Evolutionary conservation across 176 grass and related monocot genomes (phyloP), one percentile per base, ranked within the genome.

Genomic region (Phoenix dactylifera): DNA sequence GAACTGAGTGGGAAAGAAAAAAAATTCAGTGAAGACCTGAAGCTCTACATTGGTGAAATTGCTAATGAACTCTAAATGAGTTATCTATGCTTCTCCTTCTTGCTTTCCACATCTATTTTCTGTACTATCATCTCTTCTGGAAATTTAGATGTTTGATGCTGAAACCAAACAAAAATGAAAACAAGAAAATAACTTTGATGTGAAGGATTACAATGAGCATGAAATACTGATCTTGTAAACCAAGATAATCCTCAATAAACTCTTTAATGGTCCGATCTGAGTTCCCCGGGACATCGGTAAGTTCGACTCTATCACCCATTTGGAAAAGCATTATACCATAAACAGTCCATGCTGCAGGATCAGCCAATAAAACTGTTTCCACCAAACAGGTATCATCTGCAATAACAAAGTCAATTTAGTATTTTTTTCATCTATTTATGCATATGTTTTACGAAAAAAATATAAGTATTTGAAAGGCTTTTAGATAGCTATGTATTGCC

Each of bases 341-440:
- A 3, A 85, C 30, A 22, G 71, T 79, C 76, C 65, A 63, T 58
- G 80, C 68, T 24, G 24, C 80, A 32, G 82, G 82, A 71, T 85
- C 50, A 18, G 59, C 82, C 82, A 85, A 51, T 79, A 85, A 26
- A 79, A 51, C 82, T 76, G 79, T 58, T 76, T 70, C 82, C 76
- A 79, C 82, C 82, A 85, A 50, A 51, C 32, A 3, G 82, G 82
- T 55, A 83, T 82, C 72, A 72, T 66, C 79, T 82, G 54, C 30
- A 35, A 16, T 54, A 67, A 29, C 49, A 54, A 20, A 20, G 20
- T 20, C 50, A 2, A 15, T 12, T 30, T 20, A 20, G 20, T 20
- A 20, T 20, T 20, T 20, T 20, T 20, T 20, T 20, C 20, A 20
- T 0, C 20, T 20, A 20, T 20, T 20, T 20, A 20, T 20, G 0